A percentile compares a stretch with the other conserved stretches of the same genome.
Evolutionary conservation across 306 rosid species (phyloP).

Genomic region (Citrullus mucosospermus): DNA sequence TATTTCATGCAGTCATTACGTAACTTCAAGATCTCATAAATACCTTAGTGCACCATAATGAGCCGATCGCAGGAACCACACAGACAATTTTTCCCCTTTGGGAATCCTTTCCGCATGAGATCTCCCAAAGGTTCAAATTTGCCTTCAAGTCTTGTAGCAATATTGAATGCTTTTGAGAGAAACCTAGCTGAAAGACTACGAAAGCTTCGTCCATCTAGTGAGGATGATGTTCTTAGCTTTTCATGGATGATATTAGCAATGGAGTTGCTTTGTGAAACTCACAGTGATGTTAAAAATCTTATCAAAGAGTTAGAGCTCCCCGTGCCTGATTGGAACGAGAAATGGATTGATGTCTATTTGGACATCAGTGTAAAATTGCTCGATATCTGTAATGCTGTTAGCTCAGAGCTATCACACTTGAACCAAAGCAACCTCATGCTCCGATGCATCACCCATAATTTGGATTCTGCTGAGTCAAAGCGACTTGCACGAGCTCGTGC

Average conservation of each 20-base stretch:
- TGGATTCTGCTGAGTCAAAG: slow-evolving; percentile 38
- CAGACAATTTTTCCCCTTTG: slow-evolving; percentile 52
- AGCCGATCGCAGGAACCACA: slow-evolving; percentile 56
- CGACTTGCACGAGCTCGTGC: slow-evolving; percentile 34
- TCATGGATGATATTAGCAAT: slow-evolving; percentile 72
- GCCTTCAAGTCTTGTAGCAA: slow-evolving; percentile 30
- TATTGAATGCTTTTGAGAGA: slow-evolving; percentile 49
- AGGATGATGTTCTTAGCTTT: slow-evolving; percentile 57
- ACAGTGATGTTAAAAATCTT: slow-evolving; percentile 38
- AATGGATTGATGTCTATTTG: slow-evolving; percentile 72
- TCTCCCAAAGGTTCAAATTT: slow-evolving; percentile 43
- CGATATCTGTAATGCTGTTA: slow-evolving; percentile 60
- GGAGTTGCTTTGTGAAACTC: slow-evolving; percentile 55
- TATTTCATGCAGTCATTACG: slow-evolving; percentile 18
- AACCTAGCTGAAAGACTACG: slow-evolving; percentile 47
- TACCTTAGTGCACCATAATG: slow-evolving; percentile 22
- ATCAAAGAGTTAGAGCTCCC: slow-evolving; percentile 56
- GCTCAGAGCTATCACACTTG: slow-evolving; percentile 69
- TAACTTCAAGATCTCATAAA: background rate
- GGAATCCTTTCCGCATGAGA: slow-evolving; percentile 61
- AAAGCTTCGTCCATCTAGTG: slow-evolving; percentile 44
- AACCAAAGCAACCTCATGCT: slow-evolving; percentile 54
- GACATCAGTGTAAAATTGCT: slow-evolving; percentile 71
- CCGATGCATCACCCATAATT: slow-evolving; percentile 37
- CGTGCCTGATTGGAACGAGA: slow-evolving; percentile 59